Percentiles rank a stretch among this genome's conserved stretches.
Evolutionary conservation across 164 flowering plant species (phyloP).

Genomic region (Pachysandra terminalis): DNA sequence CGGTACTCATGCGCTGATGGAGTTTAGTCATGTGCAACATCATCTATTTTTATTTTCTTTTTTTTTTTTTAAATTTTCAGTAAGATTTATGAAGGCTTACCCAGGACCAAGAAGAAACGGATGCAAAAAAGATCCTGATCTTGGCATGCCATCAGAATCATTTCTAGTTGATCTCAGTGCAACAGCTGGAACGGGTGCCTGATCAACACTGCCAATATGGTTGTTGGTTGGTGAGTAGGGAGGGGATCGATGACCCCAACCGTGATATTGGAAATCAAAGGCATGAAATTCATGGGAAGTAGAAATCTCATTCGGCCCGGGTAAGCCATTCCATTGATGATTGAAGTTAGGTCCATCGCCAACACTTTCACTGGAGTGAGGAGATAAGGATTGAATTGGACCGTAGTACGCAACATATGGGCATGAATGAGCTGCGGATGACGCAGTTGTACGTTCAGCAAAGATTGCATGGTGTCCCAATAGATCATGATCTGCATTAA

Average conservation of each 20-base stretch:
- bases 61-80: too few relatives aligned
- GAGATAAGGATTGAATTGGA: conserved; percentile 69
- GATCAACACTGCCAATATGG: conserved; percentile 39
- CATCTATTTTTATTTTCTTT: too few relatives aligned
- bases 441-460: conserved; percentile 66
- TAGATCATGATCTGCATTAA: conserved; percentile 70
- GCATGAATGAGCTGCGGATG: conserved; percentile 75
- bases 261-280: conserved; percentile 24
- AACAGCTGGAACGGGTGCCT: conserved; percentile 38
- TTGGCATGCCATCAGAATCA: conserved; percentile 45
- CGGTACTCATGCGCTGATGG: too few relatives aligned
- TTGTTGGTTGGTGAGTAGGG: conserved; percentile 29
- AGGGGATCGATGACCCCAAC: conserved; percentile 22
- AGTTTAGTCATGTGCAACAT: too few relatives aligned
- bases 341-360: conserved; percentile 58
- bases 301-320: conserved; percentile 48
- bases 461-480: conserved; percentile 66
- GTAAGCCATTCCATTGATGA: conserved; percentile 62
- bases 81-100: conserved; percentile 27
- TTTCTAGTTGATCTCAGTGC: conserved; percentile 43
- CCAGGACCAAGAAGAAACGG: conserved; percentile 63
- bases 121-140: conserved; percentile 49
- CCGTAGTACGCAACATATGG: conserved; percentile 72
- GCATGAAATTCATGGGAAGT: conserved; percentile 50
- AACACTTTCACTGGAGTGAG: conserved; percentile 53